A percentile compares a stretch with the other conserved stretches of the same genome.
phyloP scores from a whole-genome alignment of 208 protist genomes.

The Vickermania spadyakhi region DNA sequence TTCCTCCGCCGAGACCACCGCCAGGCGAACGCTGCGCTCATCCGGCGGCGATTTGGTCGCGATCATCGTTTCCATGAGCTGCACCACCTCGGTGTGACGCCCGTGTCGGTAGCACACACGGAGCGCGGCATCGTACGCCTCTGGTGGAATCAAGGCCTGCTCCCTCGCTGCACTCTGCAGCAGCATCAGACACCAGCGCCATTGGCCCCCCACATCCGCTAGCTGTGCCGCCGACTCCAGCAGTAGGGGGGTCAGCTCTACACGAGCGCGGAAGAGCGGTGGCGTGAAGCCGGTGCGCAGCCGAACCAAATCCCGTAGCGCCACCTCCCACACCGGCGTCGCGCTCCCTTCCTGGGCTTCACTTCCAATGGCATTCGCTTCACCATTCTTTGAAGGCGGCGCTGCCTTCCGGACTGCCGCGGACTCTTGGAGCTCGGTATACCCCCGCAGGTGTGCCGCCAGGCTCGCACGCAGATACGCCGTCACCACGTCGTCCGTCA shows the following conservation, averaged over 20 bases:
- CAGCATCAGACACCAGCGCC: conserved; percentile 32
- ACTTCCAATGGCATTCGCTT: conserved; percentile 1
- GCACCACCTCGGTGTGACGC: conserved; percentile 28
- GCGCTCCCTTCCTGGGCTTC: neutral
- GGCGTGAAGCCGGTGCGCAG: conserved; percentile 17
- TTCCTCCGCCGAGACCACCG: conserved; percentile 38
- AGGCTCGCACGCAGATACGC: conserved; percentile 57
- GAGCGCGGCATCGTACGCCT: conserved; percentile 61
- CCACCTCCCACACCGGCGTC: conserved; percentile 23
- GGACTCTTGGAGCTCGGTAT: neutral
- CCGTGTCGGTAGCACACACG: conserved; percentile 34
- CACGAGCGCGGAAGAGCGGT: conserved; percentile 19
- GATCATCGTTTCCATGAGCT: conserved; percentile 31
- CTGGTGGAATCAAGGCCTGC: conserved; percentile 41
- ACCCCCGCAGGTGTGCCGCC: conserved; percentile 10
- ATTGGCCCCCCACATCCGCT: conserved; percentile 36
- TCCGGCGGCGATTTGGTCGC: conserved; percentile 42
- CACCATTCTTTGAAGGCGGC: neutral
- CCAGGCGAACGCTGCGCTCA: conserved; percentile 53
- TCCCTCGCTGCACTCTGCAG: conserved; percentile 23
- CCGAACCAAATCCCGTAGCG: conserved; percentile 27
- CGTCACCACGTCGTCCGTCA: conserved; percentile 44
- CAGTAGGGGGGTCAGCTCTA: conserved; percentile 41
- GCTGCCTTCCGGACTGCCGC: neutral
- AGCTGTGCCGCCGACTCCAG: conserved; percentile 39